Percentiles rank a stretch among this genome's conserved stretches.
phyloP scores from a whole-genome alignment of 306 rosid genomes.

The Boehmeria nivea region DNA sequence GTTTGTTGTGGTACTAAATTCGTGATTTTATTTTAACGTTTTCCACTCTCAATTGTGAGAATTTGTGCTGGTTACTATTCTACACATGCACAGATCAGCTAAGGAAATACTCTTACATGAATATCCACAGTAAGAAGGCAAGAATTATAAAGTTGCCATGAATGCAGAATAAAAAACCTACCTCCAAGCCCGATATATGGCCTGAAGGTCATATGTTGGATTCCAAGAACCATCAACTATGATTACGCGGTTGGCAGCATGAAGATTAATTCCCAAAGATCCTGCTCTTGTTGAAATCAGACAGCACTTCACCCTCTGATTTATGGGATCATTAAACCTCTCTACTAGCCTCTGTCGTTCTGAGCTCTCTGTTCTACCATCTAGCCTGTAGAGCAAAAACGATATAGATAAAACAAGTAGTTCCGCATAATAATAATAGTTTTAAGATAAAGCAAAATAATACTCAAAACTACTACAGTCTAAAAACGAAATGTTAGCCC shows the following conservation, averaged over 20 bases:
- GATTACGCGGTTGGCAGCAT: constrained; percentile 95
- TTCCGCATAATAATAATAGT: no score
- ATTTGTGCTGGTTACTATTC: background rate
- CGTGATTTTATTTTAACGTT: background rate
- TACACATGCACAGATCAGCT: background rate
- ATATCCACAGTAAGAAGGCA: background rate
- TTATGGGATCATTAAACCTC: constrained; percentile 75
- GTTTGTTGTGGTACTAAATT: background rate
- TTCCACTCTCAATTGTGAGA: background rate
- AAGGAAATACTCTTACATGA: no score
- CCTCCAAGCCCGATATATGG: constrained; percentile 99
- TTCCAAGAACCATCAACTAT: constrained; percentile 99
- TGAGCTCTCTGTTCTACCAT: constrained; percentile 95
- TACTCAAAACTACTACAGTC: background rate
- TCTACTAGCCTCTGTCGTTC: constrained; percentile 93
- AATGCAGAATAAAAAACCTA: constrained; percentile 16
- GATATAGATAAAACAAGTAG: no score
- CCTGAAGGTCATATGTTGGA: constrained; percentile 97
- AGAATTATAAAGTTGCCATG: no score
- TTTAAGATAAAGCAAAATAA: no score
- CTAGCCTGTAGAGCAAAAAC: constrained; percentile 52
- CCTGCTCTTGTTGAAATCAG: constrained; percentile 96
- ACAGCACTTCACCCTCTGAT: constrained; percentile 84
- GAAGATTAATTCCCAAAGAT: constrained; percentile 91
- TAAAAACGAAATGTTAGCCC: no score